Evolutionary conservation across 116 monocot genomes (phyloP), one percentile per base, ranked within the genome.

Genomic region (Zostera marina): DNA sequence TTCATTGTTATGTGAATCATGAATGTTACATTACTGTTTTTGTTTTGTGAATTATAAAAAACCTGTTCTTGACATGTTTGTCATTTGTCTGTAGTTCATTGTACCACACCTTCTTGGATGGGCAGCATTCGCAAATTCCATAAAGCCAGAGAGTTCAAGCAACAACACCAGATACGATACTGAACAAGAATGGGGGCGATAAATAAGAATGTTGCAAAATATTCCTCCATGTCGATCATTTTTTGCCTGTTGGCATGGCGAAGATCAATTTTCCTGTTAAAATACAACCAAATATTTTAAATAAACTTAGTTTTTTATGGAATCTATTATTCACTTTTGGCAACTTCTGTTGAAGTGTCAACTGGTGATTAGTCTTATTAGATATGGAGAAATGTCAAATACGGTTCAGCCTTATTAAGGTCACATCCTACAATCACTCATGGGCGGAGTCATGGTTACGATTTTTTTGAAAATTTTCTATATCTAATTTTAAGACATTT

Each of bases 101-200:
- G 22, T 94, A 54, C 94, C 94, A 48, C 69, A 82, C 39, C 81
- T 94, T 44, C 55, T 94, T 62, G 94, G 94, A 26, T 94, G 88
- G 94, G 79, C 85, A 62, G 74, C 94, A 17, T 88, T 88, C 60
- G 73, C 77, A 16, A 79, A 74, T 52, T 56, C 77, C 4, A 85
- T 80, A 32, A 77, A 64, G 21, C 77, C 82, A 0, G 88, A 84
- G 59, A 81, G 70, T 1, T 59, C 61, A 44, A 78, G 60, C 61
- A 77, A 76, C 57, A 32, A 55, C 22, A 56, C 64, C 52, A 59
- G 66, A 52, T 79, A 82, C 16, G 70, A 75, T 22, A 65, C 84
- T 57, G 85, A 94, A 39, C 52, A 78, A 44, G 94, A 94, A 59
- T 94, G 94, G 94, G 74, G 77, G 9, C 68, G 85, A 66, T 88